Conservation (phyloP, 768 basidiomycete species). For the Boletus subparvulus region DNA sequence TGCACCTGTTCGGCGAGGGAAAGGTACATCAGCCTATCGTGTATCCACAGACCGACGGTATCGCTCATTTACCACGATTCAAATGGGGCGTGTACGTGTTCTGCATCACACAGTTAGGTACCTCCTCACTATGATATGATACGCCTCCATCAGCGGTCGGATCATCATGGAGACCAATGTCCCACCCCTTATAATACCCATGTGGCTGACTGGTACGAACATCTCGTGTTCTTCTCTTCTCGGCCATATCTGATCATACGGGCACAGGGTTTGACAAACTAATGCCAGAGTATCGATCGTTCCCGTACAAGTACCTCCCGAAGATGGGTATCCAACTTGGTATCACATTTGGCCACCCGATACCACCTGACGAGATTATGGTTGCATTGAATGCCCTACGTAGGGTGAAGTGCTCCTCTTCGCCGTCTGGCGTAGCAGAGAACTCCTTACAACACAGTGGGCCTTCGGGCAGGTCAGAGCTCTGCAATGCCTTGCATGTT, state of each 20-base stretch:
- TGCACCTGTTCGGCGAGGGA: constrained; percentile 91
- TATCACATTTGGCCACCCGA: constrained; percentile 78
- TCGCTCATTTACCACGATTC: constrained; percentile 64
- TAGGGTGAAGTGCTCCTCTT: not conserved
- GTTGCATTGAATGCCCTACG: constrained; percentile 16
- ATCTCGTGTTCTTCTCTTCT: not conserved
- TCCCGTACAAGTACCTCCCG: constrained; percentile 73
- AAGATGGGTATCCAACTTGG: constrained; percentile 59
- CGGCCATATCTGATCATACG: not conserved
- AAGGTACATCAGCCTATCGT: constrained; percentile 74
- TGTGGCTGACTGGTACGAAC: constrained; percentile 82
- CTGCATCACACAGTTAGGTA: not conserved
- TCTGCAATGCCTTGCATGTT: not conserved
- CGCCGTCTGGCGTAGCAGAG: not conserved
- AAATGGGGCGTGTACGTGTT: constrained; percentile 92
- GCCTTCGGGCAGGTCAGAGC: not conserved
- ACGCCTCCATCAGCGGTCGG: constrained; percentile 55
- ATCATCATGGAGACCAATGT: constrained; percentile 68
- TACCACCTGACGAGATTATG: constrained; percentile 44
- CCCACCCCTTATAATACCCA: constrained; percentile 83
- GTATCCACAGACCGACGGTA: constrained; percentile 45
- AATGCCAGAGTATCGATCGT: constrained; percentile 83
- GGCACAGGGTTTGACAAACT: constrained; percentile 73
- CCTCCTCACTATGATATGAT: not conserved
- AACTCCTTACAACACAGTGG: not conserved